A percentile compares a stretch with the other conserved stretches of the same genome.
phyloP scores from a whole-genome alignment of 2,329 filamentous ascomycete genomes.

The Colletotrichum sp. region DNA sequence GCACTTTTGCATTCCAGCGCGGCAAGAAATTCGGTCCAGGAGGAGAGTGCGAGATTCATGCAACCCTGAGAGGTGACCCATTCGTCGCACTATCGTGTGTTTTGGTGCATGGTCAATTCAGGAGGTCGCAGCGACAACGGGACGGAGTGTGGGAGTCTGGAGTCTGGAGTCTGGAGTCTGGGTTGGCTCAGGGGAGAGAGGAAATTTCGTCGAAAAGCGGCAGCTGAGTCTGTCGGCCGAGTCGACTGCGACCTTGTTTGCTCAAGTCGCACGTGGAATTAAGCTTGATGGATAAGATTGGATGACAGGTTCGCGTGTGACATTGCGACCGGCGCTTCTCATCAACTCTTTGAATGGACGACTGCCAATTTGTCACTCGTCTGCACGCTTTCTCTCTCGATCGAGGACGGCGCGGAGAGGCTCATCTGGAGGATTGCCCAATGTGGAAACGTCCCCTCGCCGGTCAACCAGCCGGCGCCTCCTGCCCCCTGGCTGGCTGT shows the following conservation, averaged over 20 bases:
- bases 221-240: not conserved
- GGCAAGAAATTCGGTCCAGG: not conserved
- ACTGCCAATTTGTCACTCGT: not conserved
- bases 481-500: not conserved
- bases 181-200: not conserved
- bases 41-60: not conserved
- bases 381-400: not conserved
- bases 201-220: not conserved
- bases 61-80: not conserved
- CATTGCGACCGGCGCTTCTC: conserved; percentile 2
- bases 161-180: not conserved
- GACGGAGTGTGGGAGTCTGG: not conserved
- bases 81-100: not conserved
- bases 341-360: not conserved
- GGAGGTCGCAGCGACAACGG: not conserved
- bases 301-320: conserved; percentile 15
- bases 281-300: conserved; percentile 19
- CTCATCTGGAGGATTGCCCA: not conserved
- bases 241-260: not conserved
- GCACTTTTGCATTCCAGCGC: not conserved
- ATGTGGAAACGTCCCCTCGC: not conserved
- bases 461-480: not conserved
- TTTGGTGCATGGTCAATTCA: not conserved
- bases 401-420: not conserved
- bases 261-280: conserved; percentile 11